phyloP scores from a whole-genome alignment of 192 early-diverging fungal genomes.

The Coemansia asiatica region DNA sequence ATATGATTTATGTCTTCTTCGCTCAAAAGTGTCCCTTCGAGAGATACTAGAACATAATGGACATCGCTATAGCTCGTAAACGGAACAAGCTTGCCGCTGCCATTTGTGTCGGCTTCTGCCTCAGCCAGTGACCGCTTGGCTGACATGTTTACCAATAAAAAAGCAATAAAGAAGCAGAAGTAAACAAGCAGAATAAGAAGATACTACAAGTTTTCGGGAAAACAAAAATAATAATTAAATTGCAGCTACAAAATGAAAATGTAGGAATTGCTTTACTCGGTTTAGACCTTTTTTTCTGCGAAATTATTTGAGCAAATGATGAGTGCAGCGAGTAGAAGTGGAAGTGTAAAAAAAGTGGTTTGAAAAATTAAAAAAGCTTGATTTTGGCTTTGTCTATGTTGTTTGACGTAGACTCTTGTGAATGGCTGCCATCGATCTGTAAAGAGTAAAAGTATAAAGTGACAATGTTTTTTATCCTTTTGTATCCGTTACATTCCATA shows the following conservation, averaged over 20 bases:
- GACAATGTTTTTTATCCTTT: neutral
- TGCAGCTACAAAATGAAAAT: too few relatives aligned
- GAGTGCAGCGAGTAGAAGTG: too few relatives aligned
- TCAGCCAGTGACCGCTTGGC: conserved; percentile 13
- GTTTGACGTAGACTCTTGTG: neutral
- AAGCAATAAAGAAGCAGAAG: neutral
- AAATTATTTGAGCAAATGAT: too few relatives aligned
- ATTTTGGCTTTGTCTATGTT: neutral
- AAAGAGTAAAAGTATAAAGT: neutral
- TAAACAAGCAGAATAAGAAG: neutral
- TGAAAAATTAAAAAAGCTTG: neutral
- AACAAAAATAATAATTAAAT: neutral
- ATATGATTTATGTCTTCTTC: conserved; percentile 11
- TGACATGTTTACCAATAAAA: conserved; percentile 9
- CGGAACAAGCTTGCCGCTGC: conserved; percentile 8
- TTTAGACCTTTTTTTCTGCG: too few relatives aligned
- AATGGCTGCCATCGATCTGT: neutral
- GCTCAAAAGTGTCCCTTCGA: conserved; percentile 5
- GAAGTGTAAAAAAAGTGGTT: neutral
- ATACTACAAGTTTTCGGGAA: too few relatives aligned
- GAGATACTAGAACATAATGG: conserved; percentile 26
- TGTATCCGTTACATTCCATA: neutral
- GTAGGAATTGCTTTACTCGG: too few relatives aligned
- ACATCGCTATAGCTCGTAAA: conserved; percentile 40
- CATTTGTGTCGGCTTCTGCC: conserved; percentile 11